Evolutionary conservation across 2,329 filamentous ascomycete species (phyloP), one percentile per base, ranked within the genome.

Genomic region (Colletotrichum orchidophilum): DNA sequence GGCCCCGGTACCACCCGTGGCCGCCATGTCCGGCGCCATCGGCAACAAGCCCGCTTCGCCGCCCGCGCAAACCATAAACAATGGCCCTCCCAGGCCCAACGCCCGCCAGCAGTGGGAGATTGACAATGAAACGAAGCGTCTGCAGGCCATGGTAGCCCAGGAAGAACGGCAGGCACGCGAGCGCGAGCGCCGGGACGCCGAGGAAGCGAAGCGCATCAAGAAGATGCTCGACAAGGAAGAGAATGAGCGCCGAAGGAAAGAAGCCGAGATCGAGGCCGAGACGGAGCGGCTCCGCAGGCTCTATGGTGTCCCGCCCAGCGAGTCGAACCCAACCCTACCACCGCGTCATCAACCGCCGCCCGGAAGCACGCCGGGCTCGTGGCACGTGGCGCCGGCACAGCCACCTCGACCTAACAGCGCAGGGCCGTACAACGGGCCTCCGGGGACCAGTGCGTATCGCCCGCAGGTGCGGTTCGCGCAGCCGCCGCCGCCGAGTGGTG

Each of bases 71-170:
- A 42, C 64, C 61, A 65, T 61, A 75, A 66, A 63, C 81, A 81
- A 77, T 72, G 42, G 76, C 75, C 5, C 73, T 58, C 72, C 77
- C 57, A 66, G 71, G 75, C 66, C 74, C 77, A 75, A 75, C 76
- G 81, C 53, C 79, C 81, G 26, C 66, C 77, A 18, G 72, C 78
- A 49, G 80, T 78, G 42, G 78, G 84, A 85, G 55, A 86, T 94
- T 12, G 91, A 97, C 42, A 89, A 90, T 53, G 95, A 98, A 81
- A 97, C 94, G 0, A 91, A 91, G 75, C 87, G 94, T 0, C 83
- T 98, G 8, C 84, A 87, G 75, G 85, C 84, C 42, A 81, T 89
- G 78, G 84, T 89, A 9, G 82, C 81, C 1, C 79, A 82, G 75
- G 85, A 84, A 77, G 87, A 86, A 77, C 85, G 85, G 21, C 85